Evolutionary conservation across 148 eudicot genomes (phyloP).

Genomic region (Rhododendron henanense): DNA sequence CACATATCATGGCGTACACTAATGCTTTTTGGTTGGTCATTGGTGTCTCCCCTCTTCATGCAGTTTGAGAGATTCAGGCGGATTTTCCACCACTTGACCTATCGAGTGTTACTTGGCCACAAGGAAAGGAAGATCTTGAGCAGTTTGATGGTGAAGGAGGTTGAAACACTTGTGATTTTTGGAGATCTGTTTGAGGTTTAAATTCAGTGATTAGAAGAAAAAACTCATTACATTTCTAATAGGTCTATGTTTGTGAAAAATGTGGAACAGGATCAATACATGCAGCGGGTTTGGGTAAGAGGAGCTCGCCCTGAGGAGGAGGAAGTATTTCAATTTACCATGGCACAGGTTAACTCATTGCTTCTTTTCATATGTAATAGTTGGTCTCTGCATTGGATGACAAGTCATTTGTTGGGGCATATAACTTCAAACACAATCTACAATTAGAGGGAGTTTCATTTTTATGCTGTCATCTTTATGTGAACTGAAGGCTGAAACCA

Average conservation of each 20-base stretch:
- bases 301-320: conserved; percentile 92
- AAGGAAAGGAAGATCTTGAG: conserved; percentile 80
- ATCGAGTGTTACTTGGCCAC: conserved; percentile 82
- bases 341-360: background rate
- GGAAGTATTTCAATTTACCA: conserved; percentile 44
- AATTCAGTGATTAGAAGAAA: background rate
- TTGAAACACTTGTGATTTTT: conserved; percentile 15
- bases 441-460: background rate
- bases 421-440: background rate
- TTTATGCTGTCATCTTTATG: background rate
- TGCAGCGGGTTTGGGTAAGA: conserved; percentile 84
- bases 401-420: too few relatives aligned
- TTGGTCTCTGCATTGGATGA: background rate
- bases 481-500: background rate
- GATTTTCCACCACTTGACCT: conserved; percentile 84
- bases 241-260: background rate
- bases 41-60: conserved; percentile 9
- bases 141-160: conserved; percentile 77
- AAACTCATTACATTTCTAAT: background rate
- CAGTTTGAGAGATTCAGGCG: conserved; percentile 95
- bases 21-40: background rate
- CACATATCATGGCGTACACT: background rate
- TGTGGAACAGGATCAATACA: conserved; percentile 52
- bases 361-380: background rate
- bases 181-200: conserved; percentile 1